Conservation (phyloP, 2,329 filamentous ascomycete species). For the Neopestalotiopsis sp. region DNA sequence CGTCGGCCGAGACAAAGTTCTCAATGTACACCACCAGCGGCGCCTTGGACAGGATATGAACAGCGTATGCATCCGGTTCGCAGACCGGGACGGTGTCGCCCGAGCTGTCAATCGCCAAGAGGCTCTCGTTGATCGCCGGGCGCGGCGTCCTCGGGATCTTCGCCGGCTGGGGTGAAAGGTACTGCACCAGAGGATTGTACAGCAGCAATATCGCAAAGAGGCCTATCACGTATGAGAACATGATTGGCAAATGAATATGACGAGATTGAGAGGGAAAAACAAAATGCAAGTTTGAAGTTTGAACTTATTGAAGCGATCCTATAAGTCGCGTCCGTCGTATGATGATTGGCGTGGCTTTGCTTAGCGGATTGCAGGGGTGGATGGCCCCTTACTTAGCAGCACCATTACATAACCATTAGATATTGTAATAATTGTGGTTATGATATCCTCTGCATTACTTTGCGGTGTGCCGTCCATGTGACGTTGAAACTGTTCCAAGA, state of each 20-base stretch:
- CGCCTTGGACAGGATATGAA: slow-evolving; percentile 53
- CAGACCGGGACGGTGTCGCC: slow-evolving; percentile 42
- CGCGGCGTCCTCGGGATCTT: slow-evolving; percentile 43
- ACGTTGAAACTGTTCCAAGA: too few relatives aligned
- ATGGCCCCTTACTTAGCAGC: background rate
- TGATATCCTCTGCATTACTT: too few relatives aligned
- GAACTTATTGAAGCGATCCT: slow-evolving; percentile 8
- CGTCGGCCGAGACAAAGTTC: slow-evolving; percentile 50
- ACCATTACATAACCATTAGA: slow-evolving; percentile 10
- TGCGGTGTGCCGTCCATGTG: too few relatives aligned
- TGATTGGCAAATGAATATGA: slow-evolving; percentile 24
- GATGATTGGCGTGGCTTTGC: slow-evolving; percentile 12
- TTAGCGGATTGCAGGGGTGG: slow-evolving; percentile 8
- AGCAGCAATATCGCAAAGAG: slow-evolving; percentile 48
- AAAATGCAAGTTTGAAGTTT: slow-evolving; percentile 7
- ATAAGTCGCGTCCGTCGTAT: slow-evolving; percentile 11
- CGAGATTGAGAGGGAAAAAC: slow-evolving; percentile 10
- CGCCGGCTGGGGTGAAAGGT: slow-evolving; percentile 36
- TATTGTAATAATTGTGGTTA: background rate
- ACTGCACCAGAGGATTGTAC: slow-evolving; percentile 47
- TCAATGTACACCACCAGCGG: slow-evolving; percentile 61
- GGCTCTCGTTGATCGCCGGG: slow-evolving; percentile 54
- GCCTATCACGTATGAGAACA: slow-evolving; percentile 52
- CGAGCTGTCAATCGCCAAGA: slow-evolving; percentile 51
- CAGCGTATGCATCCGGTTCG: slow-evolving; percentile 46